Base-by-base conservation (phyloP, 1,284 basidiomycete genomes). In the Ustilago esculenta region DNA sequence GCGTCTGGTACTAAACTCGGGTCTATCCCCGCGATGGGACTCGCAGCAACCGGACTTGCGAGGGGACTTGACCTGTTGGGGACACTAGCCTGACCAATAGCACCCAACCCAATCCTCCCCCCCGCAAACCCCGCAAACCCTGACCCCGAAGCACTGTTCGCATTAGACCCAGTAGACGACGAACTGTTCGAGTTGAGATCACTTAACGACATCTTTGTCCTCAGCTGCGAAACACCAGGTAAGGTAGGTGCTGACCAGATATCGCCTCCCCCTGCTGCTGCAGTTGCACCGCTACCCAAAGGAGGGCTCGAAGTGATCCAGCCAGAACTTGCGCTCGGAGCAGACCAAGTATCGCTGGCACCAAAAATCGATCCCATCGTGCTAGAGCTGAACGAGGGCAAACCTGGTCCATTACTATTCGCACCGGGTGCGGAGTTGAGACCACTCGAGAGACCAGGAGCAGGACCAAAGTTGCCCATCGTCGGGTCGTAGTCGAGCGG, bases 281-380 rank as follows among this genome's bases (percentile, higher is more conserved):
- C 29, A 1, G 33, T 25, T 12, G 20, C 20, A 2, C 54, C 40
- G 15, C 30, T 40, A 1, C 64, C 69, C 2, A 72, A 45, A 5
- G 69, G 69, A 4, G 69, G 69, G 3, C 58, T 63, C 3, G 69
- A 60, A 1, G 64, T 66, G 20, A 57, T 37, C 69, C 69, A 67
- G 18, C 49, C 30, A 4, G 48, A 33, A 20, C 15, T 15, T 20
- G 21, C 27, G 12, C 12, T 29, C 33, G 63, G 46, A 3, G 63
- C 39, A 17, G 61, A 53, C 68, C 68, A 72, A 4, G 68, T 53
- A 21, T 66, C 54, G 35, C 33, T 27, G 3, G 68, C 43, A 15
- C 63, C 51, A 39, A 67, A 72, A 45, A 72, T 53, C 10, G 61
- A 54, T 36, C 44, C 36, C 50, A 66, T 55, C 2, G 55, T 54